A percentile compares a stretch with the other conserved stretches of the same genome.
These are phyloP conservation scores for Phaeotremella fagi DNA, from an alignment of 768 basidiomycete genomes.

Conservation along the genomic window DNA sequence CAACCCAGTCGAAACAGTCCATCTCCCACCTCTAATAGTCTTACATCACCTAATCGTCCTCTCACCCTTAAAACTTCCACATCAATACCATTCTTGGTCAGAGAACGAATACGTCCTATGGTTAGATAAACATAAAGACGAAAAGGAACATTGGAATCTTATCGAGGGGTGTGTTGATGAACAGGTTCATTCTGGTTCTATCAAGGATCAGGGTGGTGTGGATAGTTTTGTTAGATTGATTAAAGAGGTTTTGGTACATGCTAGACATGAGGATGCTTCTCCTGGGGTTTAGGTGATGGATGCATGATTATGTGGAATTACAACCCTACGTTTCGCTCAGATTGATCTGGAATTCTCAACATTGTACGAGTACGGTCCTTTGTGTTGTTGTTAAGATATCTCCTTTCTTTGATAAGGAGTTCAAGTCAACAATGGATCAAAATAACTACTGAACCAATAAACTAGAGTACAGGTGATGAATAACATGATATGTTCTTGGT, in stretches of 20 bases:
- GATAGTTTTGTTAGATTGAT: constrained; percentile 65
- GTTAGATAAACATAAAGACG: constrained; percentile 82
- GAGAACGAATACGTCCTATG: constrained; percentile 94
- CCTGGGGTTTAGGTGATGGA: too few relatives aligned
- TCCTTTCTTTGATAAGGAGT: too few relatives aligned
- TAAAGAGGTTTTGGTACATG: constrained; percentile 59
- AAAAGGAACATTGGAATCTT: constrained; percentile 67
- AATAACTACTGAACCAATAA: too few relatives aligned
- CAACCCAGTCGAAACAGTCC: constrained; percentile 62
- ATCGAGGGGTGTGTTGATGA: constrained; percentile 67
- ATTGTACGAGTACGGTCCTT: too few relatives aligned
- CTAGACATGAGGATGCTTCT: constrained; percentile 33
- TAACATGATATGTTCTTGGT: too few relatives aligned
- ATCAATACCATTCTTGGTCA: constrained; percentile 86
- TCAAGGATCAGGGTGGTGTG: constrained; percentile 45
- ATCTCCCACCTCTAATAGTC: constrained; percentile 80
- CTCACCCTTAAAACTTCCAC: constrained; percentile 68
- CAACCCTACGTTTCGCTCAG: too few relatives aligned
- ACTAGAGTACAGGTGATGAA: too few relatives aligned
- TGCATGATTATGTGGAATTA: too few relatives aligned
- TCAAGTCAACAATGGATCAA: too few relatives aligned
- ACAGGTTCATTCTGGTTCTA: constrained; percentile 52
- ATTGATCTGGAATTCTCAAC: too few relatives aligned
- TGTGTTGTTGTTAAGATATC: too few relatives aligned
- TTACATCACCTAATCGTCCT: constrained; percentile 84